phyloP scores from a whole-genome alignment of 768 basidiomycete genomes.

The Pleurotus tuber-regium region DNA sequence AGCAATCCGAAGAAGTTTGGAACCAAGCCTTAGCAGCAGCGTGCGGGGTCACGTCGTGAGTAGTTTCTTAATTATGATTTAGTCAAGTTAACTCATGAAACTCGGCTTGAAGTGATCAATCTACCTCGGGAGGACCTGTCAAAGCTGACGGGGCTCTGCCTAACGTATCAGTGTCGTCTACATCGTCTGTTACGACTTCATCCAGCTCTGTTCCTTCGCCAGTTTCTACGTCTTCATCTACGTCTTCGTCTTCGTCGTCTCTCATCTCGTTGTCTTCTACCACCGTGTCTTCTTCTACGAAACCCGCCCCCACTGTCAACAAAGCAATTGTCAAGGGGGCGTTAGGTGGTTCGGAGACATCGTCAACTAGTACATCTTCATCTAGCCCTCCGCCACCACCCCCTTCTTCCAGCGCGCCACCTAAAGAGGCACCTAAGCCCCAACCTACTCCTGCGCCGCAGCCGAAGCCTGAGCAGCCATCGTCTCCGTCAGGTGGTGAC shows the following conservation, averaged over 20 bases:
- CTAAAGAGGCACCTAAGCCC: conserved; percentile 15
- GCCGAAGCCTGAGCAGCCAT: conserved; percentile 12
- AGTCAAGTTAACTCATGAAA: no score
- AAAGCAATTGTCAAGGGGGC: conserved; percentile 11
- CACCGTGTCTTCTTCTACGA: conserved; percentile 19
- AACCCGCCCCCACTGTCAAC: conserved; percentile 13
- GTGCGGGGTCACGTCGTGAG: conserved; percentile 33
- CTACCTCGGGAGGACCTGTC: conserved; percentile 7
- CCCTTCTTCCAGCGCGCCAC: conserved; percentile 15
- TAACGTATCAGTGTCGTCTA: conserved; percentile 9
- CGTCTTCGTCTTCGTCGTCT: conserved; percentile 16
- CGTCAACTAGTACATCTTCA: conserved; percentile 13
- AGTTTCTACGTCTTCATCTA: conserved; percentile 6
- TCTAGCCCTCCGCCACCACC: conserved; percentile 3
- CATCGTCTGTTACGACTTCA: conserved; percentile 9
- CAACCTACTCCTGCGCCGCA: conserved; percentile 11
- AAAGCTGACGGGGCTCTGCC: conserved; percentile 8
- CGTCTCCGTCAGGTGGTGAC: conserved; percentile 10
- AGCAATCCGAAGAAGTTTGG: conserved; percentile 25
- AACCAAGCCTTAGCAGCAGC: conserved; percentile 38
- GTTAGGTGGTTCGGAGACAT: conserved; percentile 12
- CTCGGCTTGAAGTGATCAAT: background rate
- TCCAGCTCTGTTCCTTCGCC: conserved; percentile 12
- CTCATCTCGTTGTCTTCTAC: conserved; percentile 9
- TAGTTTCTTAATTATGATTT: background rate